Base-by-base conservation (phyloP, 495 filamentous ascomycete genomes). In the Aspergillus kassunensis region DNA sequence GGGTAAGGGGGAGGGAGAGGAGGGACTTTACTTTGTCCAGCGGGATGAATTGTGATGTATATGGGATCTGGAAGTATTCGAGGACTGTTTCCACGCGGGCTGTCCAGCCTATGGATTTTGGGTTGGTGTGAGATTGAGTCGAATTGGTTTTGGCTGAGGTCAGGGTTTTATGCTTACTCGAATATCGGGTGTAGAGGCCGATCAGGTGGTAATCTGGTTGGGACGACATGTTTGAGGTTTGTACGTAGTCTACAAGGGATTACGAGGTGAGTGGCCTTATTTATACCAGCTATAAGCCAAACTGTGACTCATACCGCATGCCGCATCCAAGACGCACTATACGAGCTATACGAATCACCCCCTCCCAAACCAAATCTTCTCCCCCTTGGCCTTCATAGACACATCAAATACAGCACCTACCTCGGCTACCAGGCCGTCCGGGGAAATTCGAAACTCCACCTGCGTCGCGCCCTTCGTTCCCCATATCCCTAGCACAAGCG, bases 41-140 rank as follows among this genome's bases (percentile, higher is more conserved):
- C 9, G 56, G 56, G 10, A 68, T 29, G 27, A 57, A 57, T 37
- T 63, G 39, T 7, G 25, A 25, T 0, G 53, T 67, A 43, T 70
- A 57, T 1, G 65, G 62, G 21, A 72, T 68, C 13, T 64, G 29
- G 56, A 69, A 72, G 49, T 70, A 67, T 49, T 69, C 65, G 19
- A 72, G 51, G n/a, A 72, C 57, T 9, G 59, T 58, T 36, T 66
- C 69, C 2, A 70, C 61, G 15, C 69, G 65, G 0, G 63, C 55
- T 7, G 67, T 70, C 69, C 67, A 72, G 48, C 69, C 69, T 72
- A 24, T n/a, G 15, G 15, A 29, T 37, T 18, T 3, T 34, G 31
- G 34, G n/a, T 4, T 27, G 7, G 34, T 18, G 6, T 30, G 20
- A 13, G 33, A 25, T 58, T 30, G 37, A 12, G 30, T 15, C 18